phyloP scores from a whole-genome alignment of 805 yeast species.

The Cyberlindnera mrakii region DNA sequence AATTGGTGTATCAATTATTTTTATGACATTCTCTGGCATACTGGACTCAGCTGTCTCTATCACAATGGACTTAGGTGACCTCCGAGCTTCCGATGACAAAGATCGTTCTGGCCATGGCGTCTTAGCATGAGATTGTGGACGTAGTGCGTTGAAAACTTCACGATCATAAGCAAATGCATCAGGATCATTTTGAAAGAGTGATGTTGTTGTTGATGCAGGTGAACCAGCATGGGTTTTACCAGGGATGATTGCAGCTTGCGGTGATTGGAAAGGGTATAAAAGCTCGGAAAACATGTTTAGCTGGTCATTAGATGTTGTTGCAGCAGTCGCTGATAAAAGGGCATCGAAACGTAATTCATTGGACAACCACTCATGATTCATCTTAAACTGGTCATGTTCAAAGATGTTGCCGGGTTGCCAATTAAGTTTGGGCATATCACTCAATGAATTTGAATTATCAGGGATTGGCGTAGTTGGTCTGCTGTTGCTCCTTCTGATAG shows the following conservation, averaged over 20 bases:
- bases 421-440: background rate
- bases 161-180: slow-evolving; percentile 18
- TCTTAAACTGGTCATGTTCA: slow-evolving; percentile 11
- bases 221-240: background rate
- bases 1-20: slow-evolving; percentile 30
- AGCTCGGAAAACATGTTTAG: slow-evolving; percentile 48
- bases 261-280: slow-evolving; percentile 28
- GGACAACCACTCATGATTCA: slow-evolving; percentile 52
- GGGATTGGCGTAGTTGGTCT: background rate
- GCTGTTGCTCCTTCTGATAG: background rate
- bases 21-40: slow-evolving; percentile 44
- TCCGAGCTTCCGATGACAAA: background rate
- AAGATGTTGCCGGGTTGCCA: slow-evolving; percentile 14
- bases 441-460: background rate
- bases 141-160: slow-evolving; percentile 23
- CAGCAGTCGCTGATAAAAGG: slow-evolving; percentile 65
- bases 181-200: background rate
- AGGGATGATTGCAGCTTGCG: too few species aligned
- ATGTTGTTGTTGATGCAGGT: slow-evolving; percentile 1
- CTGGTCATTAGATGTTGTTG: slow-evolving; percentile 43
- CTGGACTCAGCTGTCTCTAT: slow-evolving; percentile 30
- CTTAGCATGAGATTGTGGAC: slow-evolving; percentile 13
- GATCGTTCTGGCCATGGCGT: background rate
- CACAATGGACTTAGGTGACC: slow-evolving; percentile 5
- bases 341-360: slow-evolving; percentile 70